These are phyloP conservation scores for Trichoderma sp. DNA, from an alignment of 2,329 filamentous ascomycete genomes.

Conservation along the genomic window DNA sequence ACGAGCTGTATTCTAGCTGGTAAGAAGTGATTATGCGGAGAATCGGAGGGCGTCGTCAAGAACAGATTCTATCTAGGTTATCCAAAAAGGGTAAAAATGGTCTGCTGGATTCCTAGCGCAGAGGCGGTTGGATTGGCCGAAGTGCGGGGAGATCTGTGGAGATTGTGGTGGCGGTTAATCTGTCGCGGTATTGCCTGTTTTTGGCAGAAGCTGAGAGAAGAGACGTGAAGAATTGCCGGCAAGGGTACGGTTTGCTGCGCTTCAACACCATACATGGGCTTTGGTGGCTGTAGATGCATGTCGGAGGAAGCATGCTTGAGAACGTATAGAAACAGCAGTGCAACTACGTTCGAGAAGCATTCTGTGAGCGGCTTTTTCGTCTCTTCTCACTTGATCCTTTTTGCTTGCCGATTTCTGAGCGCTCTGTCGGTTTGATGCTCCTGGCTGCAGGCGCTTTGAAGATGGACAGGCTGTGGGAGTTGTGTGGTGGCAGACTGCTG, in stretches of 20 bases:
- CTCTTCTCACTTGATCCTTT: background rate
- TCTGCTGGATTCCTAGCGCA: background rate
- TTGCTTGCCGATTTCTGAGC: background rate
- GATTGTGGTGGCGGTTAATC: constrained; percentile 1
- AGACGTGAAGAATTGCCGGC: background rate
- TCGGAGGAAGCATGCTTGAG: background rate
- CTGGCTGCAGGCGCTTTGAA: background rate
- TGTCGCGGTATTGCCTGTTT: constrained; percentile 19
- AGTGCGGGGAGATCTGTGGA: constrained; percentile 21
- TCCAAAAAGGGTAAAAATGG: background rate
- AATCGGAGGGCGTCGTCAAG: background rate
- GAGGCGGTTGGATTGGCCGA: constrained; percentile 4
- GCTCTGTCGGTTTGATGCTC: background rate
- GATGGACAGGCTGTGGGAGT: background rate
- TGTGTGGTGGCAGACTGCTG: background rate
- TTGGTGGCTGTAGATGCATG: background rate
- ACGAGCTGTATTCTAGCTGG: background rate
- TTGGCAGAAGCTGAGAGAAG: background rate
- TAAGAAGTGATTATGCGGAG: background rate
- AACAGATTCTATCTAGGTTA: background rate
- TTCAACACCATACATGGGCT: background rate
- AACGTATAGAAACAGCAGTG: background rate
- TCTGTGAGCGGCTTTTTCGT: background rate
- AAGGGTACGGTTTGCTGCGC: background rate
- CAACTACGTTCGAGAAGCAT: background rate